phyloP scores from a whole-genome alignment of 148 eudicot species.

The Chenopodium formosanum region DNA sequence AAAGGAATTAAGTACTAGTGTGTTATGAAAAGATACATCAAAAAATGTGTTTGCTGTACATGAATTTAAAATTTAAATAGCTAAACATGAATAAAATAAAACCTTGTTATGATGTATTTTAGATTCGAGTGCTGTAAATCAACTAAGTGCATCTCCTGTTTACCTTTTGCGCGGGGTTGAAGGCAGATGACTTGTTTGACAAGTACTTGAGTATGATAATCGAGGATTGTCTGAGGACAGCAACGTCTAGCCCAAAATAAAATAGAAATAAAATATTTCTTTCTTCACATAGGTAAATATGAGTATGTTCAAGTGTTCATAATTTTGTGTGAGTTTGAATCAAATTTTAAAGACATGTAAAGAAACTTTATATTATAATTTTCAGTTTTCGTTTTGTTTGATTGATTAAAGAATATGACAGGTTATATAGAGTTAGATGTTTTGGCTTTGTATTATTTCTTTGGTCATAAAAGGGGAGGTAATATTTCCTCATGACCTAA shows the following conservation, averaged over 20 bases:
- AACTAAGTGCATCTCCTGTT: not conserved
- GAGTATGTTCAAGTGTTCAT: no score
- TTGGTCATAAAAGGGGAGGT: no score
- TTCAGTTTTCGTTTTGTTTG: not conserved
- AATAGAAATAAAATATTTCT: not conserved
- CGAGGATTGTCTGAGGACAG: not conserved
- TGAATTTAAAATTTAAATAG: no score
- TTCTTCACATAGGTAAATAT: not conserved
- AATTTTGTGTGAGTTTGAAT: not conserved
- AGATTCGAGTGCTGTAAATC: no score
- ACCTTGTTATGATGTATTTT: no score
- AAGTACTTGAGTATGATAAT: not conserved
- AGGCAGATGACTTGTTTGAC: not conserved
- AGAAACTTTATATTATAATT: not conserved
- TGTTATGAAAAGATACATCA: no score
- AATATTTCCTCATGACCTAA: no score
- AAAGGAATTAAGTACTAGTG: not conserved
- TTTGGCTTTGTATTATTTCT: not conserved
- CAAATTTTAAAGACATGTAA: not conserved
- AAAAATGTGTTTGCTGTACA: no score
- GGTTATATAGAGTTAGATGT: not conserved
- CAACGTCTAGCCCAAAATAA: not conserved
- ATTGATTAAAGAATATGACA: not conserved
- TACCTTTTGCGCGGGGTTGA: not conserved
- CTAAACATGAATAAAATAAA: no score